phyloP scores from a whole-genome alignment of 768 basidiomycete species.

The Suillus fuscotomentosus region DNA sequence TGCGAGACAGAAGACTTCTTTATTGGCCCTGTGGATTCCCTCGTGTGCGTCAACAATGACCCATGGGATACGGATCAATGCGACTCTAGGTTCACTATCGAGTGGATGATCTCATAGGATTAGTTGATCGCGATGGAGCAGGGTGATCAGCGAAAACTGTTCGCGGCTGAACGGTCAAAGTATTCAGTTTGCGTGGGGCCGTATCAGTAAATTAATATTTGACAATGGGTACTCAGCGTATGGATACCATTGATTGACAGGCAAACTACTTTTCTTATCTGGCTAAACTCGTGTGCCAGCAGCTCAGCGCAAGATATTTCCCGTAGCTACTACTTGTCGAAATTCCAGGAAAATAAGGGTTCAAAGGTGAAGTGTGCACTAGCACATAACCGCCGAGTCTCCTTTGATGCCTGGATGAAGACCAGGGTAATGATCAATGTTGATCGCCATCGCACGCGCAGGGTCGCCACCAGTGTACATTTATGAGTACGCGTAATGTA shows the following conservation, averaged over 20 bases:
- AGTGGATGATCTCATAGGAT: background rate
- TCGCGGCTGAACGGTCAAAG: background rate
- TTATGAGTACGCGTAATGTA: background rate
- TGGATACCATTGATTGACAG: background rate
- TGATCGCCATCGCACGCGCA: background rate
- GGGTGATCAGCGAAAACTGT: background rate
- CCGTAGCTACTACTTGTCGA: background rate
- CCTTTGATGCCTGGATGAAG: background rate
- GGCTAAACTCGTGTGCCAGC: background rate
- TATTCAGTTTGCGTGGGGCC: background rate
- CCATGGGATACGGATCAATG: background rate
- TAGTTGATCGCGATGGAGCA: background rate
- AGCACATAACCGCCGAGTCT: background rate
- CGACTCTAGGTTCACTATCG: background rate
- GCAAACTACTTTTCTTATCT: background rate
- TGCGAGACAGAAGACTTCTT: background rate
- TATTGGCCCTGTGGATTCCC: background rate
- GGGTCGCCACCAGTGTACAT: background rate
- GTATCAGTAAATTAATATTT: background rate
- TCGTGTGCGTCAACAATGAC: background rate
- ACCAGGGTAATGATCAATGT: background rate
- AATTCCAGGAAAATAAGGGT: background rate
- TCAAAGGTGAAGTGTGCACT: background rate
- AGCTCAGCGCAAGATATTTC: background rate
- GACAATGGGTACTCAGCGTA: background rate